These are phyloP conservation scores for Erucastrum elatum DNA, from an alignment of 345 rosid species.

Conservation along the genomic window DNA sequence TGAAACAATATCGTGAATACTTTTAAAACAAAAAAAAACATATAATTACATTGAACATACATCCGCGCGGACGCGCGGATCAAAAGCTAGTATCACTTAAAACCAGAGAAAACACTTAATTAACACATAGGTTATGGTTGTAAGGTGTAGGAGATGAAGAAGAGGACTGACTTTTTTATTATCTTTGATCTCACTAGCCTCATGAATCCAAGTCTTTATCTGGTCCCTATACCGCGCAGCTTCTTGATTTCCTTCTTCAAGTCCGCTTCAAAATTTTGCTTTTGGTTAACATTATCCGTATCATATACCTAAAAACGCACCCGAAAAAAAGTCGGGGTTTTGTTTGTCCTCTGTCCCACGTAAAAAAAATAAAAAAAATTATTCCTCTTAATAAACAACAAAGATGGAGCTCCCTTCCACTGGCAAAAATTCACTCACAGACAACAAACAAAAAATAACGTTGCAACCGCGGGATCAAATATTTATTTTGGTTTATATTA, in stretches of 20 bases:
- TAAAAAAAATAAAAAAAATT: constrained; percentile 35
- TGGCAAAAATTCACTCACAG: background rate
- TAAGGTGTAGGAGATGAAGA: too few species aligned
- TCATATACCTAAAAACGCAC: constrained; percentile 82
- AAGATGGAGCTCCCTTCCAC: constrained; percentile 40
- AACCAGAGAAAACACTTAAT: background rate
- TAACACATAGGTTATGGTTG: background rate
- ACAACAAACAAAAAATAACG: background rate
- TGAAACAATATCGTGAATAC: too few species aligned
- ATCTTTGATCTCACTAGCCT: constrained; percentile 93
- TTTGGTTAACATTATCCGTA: constrained; percentile 91
- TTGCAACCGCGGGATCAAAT: too few species aligned
- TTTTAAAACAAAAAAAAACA: too few species aligned
- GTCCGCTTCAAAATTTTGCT: constrained; percentile 94
- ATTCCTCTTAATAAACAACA: constrained; percentile 44
- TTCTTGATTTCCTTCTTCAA: constrained; percentile 98
- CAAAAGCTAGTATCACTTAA: background rate
- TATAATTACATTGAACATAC: too few species aligned
- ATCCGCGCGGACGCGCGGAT: too few species aligned
- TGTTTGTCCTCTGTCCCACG: constrained; percentile 33
- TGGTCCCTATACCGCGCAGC: constrained; percentile 96
- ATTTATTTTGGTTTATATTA: background rate
- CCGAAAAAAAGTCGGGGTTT: constrained; percentile 24
- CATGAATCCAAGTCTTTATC: constrained; percentile 98
- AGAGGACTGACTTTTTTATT: constrained; percentile 60